Base-by-base conservation (phyloP, 2,329 filamentous ascomycete species). In the Thielaviopsis populi region DNA sequence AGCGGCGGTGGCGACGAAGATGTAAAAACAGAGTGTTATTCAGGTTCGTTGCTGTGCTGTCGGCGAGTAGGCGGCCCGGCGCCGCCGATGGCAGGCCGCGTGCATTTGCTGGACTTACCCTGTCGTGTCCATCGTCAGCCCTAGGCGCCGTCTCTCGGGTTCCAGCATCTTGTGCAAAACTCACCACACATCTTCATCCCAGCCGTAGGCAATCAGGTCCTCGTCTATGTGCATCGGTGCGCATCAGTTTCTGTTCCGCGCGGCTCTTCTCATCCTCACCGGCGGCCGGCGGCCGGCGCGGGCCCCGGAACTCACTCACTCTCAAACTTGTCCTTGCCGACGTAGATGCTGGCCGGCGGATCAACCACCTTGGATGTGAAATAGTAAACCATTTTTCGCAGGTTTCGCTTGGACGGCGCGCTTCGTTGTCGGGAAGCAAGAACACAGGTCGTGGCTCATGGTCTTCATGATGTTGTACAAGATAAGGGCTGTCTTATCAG, bases 321-420 rank as follows among this genome's bases (percentile, higher is more conserved):
- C 79, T 99, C 94, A 70, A 94, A 91, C 77, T 99, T 99, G 79
- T 99, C 94, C 76, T 97, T 99, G 75, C 94, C 94, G 66, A 96
- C 90, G 73, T 99, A 99, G 71, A 99, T 85, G 73, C 87, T 91
- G 50, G 90, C 92, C 40, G 90, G 73, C 1, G 94, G 92, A 13
- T 85, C 80, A 46, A 95, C 89, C 50, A 85, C 84, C 67, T 83
- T 92, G 30, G 92, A 97, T 0, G 85, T 94, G 74, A 94, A 97
- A 75, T 97, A 97, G 77, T 88, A 96, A 58, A 99, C 94, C 94
- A 99, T 95, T 33, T 71, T 74, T 40, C 19, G 46, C 19, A 11
- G 46, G 19, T 19, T 17, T 46, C n/a, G 27, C n/a, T 19, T 19
- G 17, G 7, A n/a, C 6, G 8, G 53, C 6, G 30, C n/a, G 53